Evolutionary conservation across 2,329 filamentous ascomycete species (phyloP), one percentile per base, ranked within the genome.

Genomic region (Trichophyton benhamiae): DNA sequence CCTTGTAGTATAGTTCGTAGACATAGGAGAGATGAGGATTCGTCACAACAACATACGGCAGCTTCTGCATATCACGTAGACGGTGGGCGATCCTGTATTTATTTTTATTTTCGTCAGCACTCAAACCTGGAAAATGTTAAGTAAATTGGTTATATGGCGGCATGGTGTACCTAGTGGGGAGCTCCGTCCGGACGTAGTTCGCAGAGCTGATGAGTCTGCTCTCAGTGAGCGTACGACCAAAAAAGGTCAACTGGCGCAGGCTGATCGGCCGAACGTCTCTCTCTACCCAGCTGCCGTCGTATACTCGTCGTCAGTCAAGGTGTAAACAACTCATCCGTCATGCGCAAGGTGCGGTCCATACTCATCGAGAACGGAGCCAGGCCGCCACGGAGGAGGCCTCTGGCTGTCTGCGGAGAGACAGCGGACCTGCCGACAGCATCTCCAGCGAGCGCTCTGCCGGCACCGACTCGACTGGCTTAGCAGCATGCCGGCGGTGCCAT

Each of bases 41-140:
- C n/a, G 89, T 91, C 57, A 97, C 89, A 60, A 97, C 92, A 42
- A 94, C 89, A 72, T 96, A 99, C 17, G 94, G 94, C 46, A 99
- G 80, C 65, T 89, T 91, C 74, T 99, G 94, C 83, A 99, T 97
- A 72, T 99, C 92, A 63, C 95, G 89, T 65, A 99, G 86, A 38
- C 94, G 88, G 75, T 99, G 94, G 17, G 92, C 90, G 67, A 97
- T 84, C 67, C 90, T 92, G 66, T 25, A 42, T 42, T 1, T 42
- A 36, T 30, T 30, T 7, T 30, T 30, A 38, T 38, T 38, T 4
- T 38, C 33, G 3, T 38, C 33, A 38, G 9, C 33, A 13, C 8
- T 11, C 9, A 36, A 11, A 0, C 33, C 8, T 22, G 44, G 36
- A 41, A 22, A 60, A 22, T 62, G 57, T 46, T 22, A 58, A n/a